Evolutionary conservation across 2,329 filamentous ascomycete genomes (phyloP).

Genomic region (Claviceps capensis): DNA sequence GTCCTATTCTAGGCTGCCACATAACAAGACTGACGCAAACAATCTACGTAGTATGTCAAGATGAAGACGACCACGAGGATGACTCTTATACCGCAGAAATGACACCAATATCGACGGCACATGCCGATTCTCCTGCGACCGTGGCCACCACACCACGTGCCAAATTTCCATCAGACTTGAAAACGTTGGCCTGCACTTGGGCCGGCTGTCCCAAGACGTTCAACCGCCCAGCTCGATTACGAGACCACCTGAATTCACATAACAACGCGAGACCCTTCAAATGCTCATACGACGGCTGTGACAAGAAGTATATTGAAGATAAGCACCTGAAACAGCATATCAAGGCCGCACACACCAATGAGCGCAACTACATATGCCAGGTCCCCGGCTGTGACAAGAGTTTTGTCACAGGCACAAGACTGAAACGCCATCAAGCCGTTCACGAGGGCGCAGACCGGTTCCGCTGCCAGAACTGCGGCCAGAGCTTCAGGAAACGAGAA

Average conservation of each 20-base stretch:
- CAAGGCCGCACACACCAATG: constrained; percentile 63
- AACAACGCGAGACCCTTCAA: constrained; percentile 70
- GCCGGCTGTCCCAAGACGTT: constrained; percentile 69
- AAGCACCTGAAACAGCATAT: constrained; percentile 80
- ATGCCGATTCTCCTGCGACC: constrained; percentile 19
- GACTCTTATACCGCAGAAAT: constrained; percentile 19
- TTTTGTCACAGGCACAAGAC: constrained; percentile 66
- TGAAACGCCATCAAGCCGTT: constrained; percentile 63
- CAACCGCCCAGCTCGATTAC: constrained; percentile 70
- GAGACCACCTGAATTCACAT: constrained; percentile 72
- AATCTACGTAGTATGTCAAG: not conserved
- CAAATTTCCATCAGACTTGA: constrained; percentile 55
- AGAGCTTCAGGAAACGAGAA: constrained; percentile 76
- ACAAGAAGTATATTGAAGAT: constrained; percentile 73
- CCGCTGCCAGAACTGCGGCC: constrained; percentile 59
- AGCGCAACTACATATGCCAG: constrained; percentile 58
- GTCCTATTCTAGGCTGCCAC: not conserved
- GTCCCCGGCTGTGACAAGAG: constrained; percentile 61
- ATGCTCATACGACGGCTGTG: constrained; percentile 57
- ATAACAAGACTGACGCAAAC: not conserved
- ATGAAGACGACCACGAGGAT: constrained; percentile 15
- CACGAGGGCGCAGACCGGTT: constrained; percentile 64
- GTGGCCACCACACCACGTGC: constrained; percentile 28
- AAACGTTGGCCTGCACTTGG: constrained; percentile 64
- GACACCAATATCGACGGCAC: constrained; percentile 20